Evolutionary conservation across 2,329 filamentous ascomycete species (phyloP), one percentile per base, ranked within the genome.

Genomic region (Stachybotrys echinatus): DNA sequence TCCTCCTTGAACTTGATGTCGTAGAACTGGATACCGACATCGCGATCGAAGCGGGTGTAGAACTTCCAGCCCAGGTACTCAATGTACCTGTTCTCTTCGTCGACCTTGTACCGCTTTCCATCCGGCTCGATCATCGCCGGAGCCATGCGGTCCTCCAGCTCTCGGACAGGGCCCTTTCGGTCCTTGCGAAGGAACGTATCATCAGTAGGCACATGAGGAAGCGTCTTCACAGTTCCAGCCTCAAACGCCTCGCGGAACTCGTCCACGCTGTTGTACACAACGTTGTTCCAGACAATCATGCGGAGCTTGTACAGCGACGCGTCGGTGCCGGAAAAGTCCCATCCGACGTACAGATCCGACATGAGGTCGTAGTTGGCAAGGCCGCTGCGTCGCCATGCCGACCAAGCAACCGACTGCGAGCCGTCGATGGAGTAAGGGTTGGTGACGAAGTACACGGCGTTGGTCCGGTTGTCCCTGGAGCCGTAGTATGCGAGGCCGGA

Each of bases 31-130:
- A 52, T 52, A 17, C 51, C 51, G 20, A 52, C 42, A n/a, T 52
- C 51, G 12, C 48, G 37, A 39, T 52, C 50, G 21, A 47, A 52
- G 4, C 50, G 38, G 4, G 50, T 52, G 47, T 55, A 56, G 34
- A 54, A 54, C 45, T 55, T 55, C 49, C 51, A 56, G 27, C 55
- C 55, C 10, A 56, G 46, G 40, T 56, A 56, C 37, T 56, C 54
- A 6, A 56, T 44, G 48, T 56, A 56, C 12, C 51, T 48, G 51
- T 56, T 56, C 21, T 53, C 42, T 20, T 43, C 53, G 40, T 56
- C 54, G 12, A 56, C 47, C 43, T 52, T 55, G 48, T 50, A 55
- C 7, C 54, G 44, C 53, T 56, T 56, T 21, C 54, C 54, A 22
- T 54, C 53, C 7, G 49, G 49, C 34, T 50, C 52, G 12, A 53